These are phyloP conservation scores for bread wheat (Triticum aestivum) DNA, from an alignment of 176 grass and related monocot genomes.

Conservation along the genomic window IWGSC_CS_RefSeq_v2.1 NC_057800.1:386142357-386142856, in stretches of 20 bases:
- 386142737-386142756: conserved; percentile 56
- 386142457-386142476: conserved; percentile 56
- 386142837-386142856: background rate
- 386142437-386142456: conserved; percentile 75
- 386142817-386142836: background rate
- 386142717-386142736: conserved; percentile 61
- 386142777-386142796: conserved; percentile 62
- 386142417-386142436: conserved; percentile 65
- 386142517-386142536: conserved; percentile 63
- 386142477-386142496: conserved; percentile 68
- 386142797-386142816: background rate
- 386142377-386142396: conserved; percentile 73
- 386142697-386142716: conserved; percentile 64
- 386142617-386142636: background rate
- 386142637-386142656: background rate
- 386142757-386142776: conserved; percentile 64
- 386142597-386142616: background rate
- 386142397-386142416: conserved; percentile 59
- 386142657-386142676: background rate
- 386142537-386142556: conserved; percentile 54
- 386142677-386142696: conserved; percentile 51
- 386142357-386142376: conserved; percentile 57
- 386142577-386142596: background rate
- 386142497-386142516: conserved; percentile 75
- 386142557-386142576: conserved; percentile 52